Conservation (phyloP, 2,329 filamentous ascomycete species). For the Aspergillus sp. region DNA sequence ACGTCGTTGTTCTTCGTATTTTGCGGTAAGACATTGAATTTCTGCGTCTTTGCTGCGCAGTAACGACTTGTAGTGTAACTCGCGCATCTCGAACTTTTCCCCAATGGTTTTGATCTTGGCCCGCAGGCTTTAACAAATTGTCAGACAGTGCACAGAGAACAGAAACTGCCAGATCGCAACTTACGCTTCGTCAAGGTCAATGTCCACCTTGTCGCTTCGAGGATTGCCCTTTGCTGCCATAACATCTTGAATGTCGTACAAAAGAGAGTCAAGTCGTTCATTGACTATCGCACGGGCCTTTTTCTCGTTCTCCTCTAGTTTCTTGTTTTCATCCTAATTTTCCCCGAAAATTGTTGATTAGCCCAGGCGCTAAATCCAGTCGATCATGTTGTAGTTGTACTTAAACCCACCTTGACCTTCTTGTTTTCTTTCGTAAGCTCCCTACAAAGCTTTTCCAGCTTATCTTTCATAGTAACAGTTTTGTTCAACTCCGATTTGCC, state of each 20-base stretch:
- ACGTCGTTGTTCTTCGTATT: slow-evolving; percentile 87
- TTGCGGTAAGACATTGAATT: slow-evolving; percentile 85
- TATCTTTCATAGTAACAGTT: slow-evolving; percentile 87
- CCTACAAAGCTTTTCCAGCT: slow-evolving; percentile 91
- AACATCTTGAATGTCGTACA: slow-evolving; percentile 83
- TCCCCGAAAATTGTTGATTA: slow-evolving; percentile 9
- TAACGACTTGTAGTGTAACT: slow-evolving; percentile 88
- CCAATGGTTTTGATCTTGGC: slow-evolving; percentile 90
- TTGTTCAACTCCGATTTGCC: slow-evolving; percentile 86
- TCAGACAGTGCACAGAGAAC: slow-evolving; percentile 12
- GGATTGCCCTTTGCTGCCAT: slow-evolving; percentile 84
- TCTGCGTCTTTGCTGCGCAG: slow-evolving; percentile 95
- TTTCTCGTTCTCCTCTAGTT: slow-evolving; percentile 81
- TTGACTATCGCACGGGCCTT: slow-evolving; percentile 81
- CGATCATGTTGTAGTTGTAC: not conserved
- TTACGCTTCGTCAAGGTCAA: slow-evolving; percentile 87
- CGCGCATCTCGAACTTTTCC: slow-evolving; percentile 93
- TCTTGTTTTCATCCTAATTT: slow-evolving; percentile 82
- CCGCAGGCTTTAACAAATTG: slow-evolving; percentile 44
- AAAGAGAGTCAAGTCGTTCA: slow-evolving; percentile 74
- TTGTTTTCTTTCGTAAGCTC: slow-evolving; percentile 97
- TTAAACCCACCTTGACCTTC: slow-evolving; percentile 77
- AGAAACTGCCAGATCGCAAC: slow-evolving; percentile 32
- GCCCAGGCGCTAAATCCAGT: slow-evolving; percentile 2
- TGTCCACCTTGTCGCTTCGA: slow-evolving; percentile 75